Conservation (phyloP, 306 rosid genomes). For the Ormosia semicastrata region DNA sequence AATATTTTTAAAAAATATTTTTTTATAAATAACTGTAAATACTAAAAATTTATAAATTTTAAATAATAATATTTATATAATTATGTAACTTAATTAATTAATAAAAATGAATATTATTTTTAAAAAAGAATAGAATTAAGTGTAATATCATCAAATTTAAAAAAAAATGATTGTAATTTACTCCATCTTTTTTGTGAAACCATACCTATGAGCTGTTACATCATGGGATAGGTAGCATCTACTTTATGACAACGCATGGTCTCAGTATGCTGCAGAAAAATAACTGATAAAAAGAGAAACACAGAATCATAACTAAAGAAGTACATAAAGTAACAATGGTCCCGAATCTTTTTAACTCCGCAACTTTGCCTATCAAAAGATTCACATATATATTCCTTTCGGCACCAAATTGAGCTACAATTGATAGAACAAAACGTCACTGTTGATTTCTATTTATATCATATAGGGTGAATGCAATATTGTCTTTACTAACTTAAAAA, state of each 20-base stretch:
- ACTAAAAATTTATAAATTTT: too few relatives aligned
- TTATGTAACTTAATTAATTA: too few relatives aligned
- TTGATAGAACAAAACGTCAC: neutral
- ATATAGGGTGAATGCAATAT: neutral
- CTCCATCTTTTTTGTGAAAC: neutral
- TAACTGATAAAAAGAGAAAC: neutral
- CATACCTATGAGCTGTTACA: neutral
- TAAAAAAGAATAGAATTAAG: too few relatives aligned
- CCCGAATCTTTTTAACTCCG: constrained; percentile 14
- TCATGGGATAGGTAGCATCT: neutral
- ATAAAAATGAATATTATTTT: too few relatives aligned
- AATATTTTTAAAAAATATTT: too few relatives aligned
- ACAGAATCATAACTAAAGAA: neutral
- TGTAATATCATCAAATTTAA: too few relatives aligned
- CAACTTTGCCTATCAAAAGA: neutral
- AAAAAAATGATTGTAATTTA: too few relatives aligned
- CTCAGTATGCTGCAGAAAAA: neutral
- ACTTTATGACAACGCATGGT: neutral
- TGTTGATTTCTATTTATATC: neutral
- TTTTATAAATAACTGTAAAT: too few relatives aligned
- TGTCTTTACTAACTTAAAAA: neutral
- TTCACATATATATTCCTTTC: neutral
- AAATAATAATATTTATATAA: too few relatives aligned
- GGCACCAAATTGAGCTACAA: neutral
- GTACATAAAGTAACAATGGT: neutral